These are phyloP conservation scores for Solanum dulcamara DNA, from an alignment of 257 asterid species.

Conservation along the genomic window DNA sequence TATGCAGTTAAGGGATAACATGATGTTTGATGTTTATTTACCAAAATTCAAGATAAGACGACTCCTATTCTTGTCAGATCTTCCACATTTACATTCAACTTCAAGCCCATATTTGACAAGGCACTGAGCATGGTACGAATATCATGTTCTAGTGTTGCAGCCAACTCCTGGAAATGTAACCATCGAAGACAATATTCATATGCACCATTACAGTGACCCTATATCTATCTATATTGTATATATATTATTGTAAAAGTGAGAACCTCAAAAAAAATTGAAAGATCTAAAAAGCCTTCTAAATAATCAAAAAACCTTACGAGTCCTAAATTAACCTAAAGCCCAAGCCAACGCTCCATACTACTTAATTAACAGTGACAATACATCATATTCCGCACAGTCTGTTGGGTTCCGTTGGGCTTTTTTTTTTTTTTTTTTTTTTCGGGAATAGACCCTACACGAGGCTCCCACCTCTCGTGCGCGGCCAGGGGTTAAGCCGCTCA, in stretches of 20 bases:
- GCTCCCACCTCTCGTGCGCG: no score
- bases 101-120: conserved; percentile 46
- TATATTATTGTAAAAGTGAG: background rate
- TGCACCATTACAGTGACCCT: background rate
- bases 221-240: background rate
- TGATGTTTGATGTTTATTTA: background rate
- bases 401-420: background rate
- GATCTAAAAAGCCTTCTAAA: background rate
- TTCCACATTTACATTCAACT: conserved; percentile 25
- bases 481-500: no score
- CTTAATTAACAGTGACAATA: background rate
- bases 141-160: conserved; percentile 37
- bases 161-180: conserved; percentile 48
- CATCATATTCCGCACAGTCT: background rate
- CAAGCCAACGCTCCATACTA: background rate
- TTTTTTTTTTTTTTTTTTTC: no score
- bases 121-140: conserved; percentile 37
- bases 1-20: background rate
- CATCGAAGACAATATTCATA: background rate
- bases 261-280: background rate
- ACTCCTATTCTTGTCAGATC: conserved; percentile 26
- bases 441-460: no score
- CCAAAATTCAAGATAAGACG: conserved; percentile 18
- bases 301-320: background rate
- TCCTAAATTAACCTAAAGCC: background rate